Base-by-base conservation (phyloP, 257 asterid genomes). In the Primulina eburnea region DNA sequence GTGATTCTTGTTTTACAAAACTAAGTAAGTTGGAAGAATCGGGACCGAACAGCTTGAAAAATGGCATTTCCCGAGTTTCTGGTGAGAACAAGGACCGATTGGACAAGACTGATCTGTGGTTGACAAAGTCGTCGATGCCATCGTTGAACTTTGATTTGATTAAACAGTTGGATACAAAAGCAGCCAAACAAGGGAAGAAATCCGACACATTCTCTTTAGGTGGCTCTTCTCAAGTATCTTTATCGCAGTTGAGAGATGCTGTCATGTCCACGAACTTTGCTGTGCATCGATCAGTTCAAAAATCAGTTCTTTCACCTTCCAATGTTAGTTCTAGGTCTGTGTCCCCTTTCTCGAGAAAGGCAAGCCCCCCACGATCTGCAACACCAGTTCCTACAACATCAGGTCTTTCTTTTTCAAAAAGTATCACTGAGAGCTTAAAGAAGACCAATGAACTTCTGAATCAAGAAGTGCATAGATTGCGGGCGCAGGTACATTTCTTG, bases 311-410 rank as follows among this genome's bases (percentile, higher is more conserved):
- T 68, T 71, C 94, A 20, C 78, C 86, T 16, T 88, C 95, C 5
- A 83, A 85, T 72, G 89, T 82, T 70, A 84, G 90, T 71, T 93
- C 97, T 20, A 89, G 99, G 84, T 76, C 97, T 7, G 99, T 90
- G 18, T 93, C 99, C 16, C 99, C 99, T 60, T 90, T 89, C 85
- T 90, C 96, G 6, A 88, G 97, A 78, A 93, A 84, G 77, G 68
- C 92, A 30, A 93, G 97, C 66, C 99, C 97, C 50, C 97, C 96
- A 5, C 84, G 96, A 59, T 93, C 99, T 8, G 95, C 95, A 60
- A 93, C 99, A 11, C 99, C 96, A 0, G 88, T 93, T 68, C 99
- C 96, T 30, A 90, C 99, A 43, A 86, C 95, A 20, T 73, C 95
- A 1, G 99, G 99, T 7, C 96, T 93, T 68, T 93, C 97, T 59